phyloP scores from a whole-genome alignment of 2,329 filamentous ascomycete species.

The Metarhizium humberi region DNA sequence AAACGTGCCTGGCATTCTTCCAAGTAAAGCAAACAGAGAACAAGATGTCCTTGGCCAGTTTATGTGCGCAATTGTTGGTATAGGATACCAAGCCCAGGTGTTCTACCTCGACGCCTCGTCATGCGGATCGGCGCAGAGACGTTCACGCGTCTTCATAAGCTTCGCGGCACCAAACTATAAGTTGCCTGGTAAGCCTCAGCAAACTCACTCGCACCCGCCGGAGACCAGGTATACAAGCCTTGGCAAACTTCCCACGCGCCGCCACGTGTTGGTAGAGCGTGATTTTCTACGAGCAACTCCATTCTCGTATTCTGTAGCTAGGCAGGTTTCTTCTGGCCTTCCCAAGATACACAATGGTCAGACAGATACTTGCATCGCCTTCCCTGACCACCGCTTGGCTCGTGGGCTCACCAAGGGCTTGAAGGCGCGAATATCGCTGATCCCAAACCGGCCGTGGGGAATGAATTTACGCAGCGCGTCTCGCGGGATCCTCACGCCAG shows the following conservation, averaged over 20 bases:
- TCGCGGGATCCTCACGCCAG: conserved; percentile 27
- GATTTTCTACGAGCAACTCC: conserved; percentile 35
- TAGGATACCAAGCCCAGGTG: conserved; percentile 68
- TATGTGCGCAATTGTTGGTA: conserved; percentile 60
- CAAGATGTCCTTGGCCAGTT: conserved; percentile 66
- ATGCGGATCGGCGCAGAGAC: conserved; percentile 55
- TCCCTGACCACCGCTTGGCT: conserved; percentile 59
- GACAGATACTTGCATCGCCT: conserved; percentile 50
- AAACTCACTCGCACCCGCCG: conserved; percentile 54
- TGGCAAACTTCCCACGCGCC: conserved; percentile 51
- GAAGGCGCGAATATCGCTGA: conserved; percentile 39
- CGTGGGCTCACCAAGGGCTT: conserved; percentile 26
- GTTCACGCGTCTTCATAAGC: conserved; percentile 60
- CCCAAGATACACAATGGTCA: conserved; percentile 53
- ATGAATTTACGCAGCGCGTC: conserved; percentile 42
- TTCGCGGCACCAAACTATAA: conserved; percentile 58
- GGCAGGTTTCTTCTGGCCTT: conserved; percentile 48
- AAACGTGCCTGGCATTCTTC: conserved; percentile 63
- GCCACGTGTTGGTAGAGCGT: conserved; percentile 48
- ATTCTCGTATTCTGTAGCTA: conserved; percentile 47
- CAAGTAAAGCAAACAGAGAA: conserved; percentile 30
- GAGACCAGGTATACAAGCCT: conserved; percentile 26
- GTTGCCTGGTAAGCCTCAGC: conserved; percentile 44
- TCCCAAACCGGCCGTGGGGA: conserved; percentile 50
- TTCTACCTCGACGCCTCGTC: conserved; percentile 61